Base-by-base conservation (phyloP, 768 basidiomycete species). In the Hygrocybe coccinea region DNA sequence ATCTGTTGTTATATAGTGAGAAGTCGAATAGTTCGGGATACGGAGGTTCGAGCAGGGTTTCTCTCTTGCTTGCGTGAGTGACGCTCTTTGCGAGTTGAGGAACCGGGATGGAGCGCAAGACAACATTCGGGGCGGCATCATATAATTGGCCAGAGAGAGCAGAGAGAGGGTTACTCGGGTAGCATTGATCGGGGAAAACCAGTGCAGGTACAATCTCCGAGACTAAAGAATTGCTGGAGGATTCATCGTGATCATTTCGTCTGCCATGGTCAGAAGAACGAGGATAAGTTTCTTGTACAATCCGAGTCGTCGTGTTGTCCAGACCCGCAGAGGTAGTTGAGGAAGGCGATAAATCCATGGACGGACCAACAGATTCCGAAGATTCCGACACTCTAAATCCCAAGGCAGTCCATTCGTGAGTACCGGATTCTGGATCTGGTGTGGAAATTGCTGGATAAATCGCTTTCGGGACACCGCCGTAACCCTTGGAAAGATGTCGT, bases 11-110 rank as follows among this genome's bases (percentile, higher is more conserved):
- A 29, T 55, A 55, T 14, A 48, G 34, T 11, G 54, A 34, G 35
- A 46, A 55, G 15, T 48, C 54, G 43, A 55, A 55, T 6, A 55
- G 44, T 37, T 55, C 54, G n/a, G 54, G 35, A 24, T 55, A 55
- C 5, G 54, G 45, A 22, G 4, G 3, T 11, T 53, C 15, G 15
- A 15, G 29, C 21, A 15, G 15, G 19, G 41, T 25, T 33, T 34
- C 19, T 9, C 44, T 12, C 29, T 33, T 33, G 17, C 10, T 14
- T 2, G 11, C 10, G 46, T 15, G 45, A 14, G 29, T 36, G 15
- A 9, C 22, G 21, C 3, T 48, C 8, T 39, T 38, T 12, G 29
- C 15, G 35, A 22, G 19, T 19, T n/a, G 54, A 14, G 54, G 45
- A n/a, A 47, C 22, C 12, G 54, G 22, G 15, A 38, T 19, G 2